Evolutionary conservation across 2,329 filamentous ascomycete species (phyloP).

Genomic region (Knufia fluminis): DNA sequence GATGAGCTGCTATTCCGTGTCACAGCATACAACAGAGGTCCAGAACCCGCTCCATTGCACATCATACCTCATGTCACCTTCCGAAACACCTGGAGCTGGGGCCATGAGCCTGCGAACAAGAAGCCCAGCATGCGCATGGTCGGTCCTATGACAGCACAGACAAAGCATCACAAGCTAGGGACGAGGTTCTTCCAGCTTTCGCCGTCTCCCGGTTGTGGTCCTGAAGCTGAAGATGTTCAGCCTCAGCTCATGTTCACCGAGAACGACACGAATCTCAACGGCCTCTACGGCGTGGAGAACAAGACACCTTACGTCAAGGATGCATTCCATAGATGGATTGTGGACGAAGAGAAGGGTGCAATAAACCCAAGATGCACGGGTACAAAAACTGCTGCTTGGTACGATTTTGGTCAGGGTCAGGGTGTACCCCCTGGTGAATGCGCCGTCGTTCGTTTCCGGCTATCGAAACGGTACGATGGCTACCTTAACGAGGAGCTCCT

Average conservation of each 20-base stretch:
- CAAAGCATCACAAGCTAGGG: conserved; percentile 71
- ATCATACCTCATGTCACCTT: conserved; percentile 96
- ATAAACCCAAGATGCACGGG: conserved; percentile 72
- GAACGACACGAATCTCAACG: conserved; percentile 81
- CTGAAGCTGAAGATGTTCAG: conserved; percentile 70
- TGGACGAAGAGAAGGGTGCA: conserved; percentile 68
- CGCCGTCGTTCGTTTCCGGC: conserved; percentile 84
- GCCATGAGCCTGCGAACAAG: conserved; percentile 61
- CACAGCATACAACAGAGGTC: conserved; percentile 90
- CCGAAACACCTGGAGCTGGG: conserved; percentile 96
- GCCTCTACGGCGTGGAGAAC: conserved; percentile 70
- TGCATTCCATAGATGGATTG: conserved; percentile 82
- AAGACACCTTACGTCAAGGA: conserved; percentile 83
- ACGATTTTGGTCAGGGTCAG: conserved; percentile 78
- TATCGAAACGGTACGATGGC: conserved; percentile 64
- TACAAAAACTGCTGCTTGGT: conserved; percentile 89
- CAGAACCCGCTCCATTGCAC: conserved; percentile 80
- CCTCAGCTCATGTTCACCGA: conserved; percentile 86
- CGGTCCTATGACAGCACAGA: conserved; percentile 59
- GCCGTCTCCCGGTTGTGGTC: conserved; percentile 76
- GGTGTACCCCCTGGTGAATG: conserved; percentile 86
- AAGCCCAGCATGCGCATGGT: conserved; percentile 69
- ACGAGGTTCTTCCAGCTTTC: conserved; percentile 77
- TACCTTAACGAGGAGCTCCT: conserved; percentile 90
- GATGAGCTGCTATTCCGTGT: conserved; percentile 90